These are phyloP conservation scores for Pseudozyma thailandica DNA, from an alignment of 1,284 basidiomycete genomes.

Conservation along the genomic window DNA sequence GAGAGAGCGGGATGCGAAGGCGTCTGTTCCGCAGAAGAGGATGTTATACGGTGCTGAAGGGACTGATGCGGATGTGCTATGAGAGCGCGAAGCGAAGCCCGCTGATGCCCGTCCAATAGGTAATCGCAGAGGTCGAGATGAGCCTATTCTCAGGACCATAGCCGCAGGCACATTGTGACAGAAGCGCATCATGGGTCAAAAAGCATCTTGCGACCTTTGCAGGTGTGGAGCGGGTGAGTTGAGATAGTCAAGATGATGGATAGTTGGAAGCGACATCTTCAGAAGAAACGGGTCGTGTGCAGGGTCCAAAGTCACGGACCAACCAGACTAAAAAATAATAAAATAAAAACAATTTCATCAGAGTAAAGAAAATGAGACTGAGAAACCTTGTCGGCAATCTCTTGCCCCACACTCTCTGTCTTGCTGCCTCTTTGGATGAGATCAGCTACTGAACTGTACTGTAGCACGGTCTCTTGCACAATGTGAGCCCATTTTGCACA, in stretches of 20 bases:
- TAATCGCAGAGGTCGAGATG: not conserved
- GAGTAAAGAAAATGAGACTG: too few relatives aligned
- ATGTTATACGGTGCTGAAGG: slow-evolving; percentile 57
- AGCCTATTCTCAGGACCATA: too few relatives aligned
- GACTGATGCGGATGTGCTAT: not conserved
- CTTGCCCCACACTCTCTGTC: too few relatives aligned
- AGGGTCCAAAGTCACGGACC: too few relatives aligned
- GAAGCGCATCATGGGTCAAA: not conserved
- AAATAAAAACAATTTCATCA: too few relatives aligned
- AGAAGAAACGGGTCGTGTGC: not conserved
- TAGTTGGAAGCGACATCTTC: not conserved
- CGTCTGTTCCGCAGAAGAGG: slow-evolving; percentile 65
- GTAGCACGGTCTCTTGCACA: too few relatives aligned
- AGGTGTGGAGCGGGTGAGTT: not conserved
- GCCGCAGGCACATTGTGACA: too few relatives aligned
- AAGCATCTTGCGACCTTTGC: not conserved
- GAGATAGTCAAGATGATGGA: not conserved
- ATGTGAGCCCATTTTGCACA: too few relatives aligned
- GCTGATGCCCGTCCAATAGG: not conserved
- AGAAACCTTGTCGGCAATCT: too few relatives aligned
- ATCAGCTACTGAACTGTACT: too few relatives aligned
- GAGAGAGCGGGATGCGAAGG: slow-evolving; percentile 46
- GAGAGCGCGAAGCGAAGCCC: not conserved
- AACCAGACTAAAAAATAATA: too few relatives aligned
- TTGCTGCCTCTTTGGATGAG: too few relatives aligned